These are phyloP conservation scores for Xanthoconium stramineum DNA, from an alignment of 768 basidiomycete species.

Conservation along the genomic window DNA sequence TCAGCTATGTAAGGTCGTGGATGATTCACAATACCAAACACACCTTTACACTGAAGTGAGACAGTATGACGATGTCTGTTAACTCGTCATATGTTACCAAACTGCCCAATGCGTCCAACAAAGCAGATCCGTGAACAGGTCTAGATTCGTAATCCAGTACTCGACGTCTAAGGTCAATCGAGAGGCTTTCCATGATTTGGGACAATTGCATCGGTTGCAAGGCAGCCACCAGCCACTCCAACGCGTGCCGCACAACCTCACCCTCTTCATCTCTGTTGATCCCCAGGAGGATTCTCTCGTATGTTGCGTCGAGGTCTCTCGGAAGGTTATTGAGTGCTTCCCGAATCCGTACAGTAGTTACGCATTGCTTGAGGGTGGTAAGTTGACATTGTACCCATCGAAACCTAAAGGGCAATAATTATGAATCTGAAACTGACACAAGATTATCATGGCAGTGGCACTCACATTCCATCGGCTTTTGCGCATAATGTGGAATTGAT, in stretches of 20 bases:
- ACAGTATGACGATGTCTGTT: slow-evolving; percentile 3
- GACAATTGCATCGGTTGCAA: slow-evolving; percentile 3
- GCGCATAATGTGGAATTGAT: not conserved
- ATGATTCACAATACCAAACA: no score
- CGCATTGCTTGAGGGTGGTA: not conserved
- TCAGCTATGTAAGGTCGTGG: no score
- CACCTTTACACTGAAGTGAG: slow-evolving; percentile 16
- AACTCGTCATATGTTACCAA: slow-evolving; percentile 2
- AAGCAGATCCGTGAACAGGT: slow-evolving; percentile 1
- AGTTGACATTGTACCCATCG: slow-evolving; percentile 19
- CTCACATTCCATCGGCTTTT: slow-evolving; percentile 17
- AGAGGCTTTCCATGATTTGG: slow-evolving; percentile 7
- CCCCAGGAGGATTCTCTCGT: not conserved
- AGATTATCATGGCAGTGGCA: no score
- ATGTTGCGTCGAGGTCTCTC: slow-evolving; percentile 2
- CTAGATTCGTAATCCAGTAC: not conserved
- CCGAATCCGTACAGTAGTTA: not conserved
- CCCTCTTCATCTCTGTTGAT: not conserved
- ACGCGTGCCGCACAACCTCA: not conserved
- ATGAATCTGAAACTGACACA: no score
- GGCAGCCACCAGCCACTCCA: slow-evolving; percentile 13
- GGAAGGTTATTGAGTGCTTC: slow-evolving; percentile 4
- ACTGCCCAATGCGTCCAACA: slow-evolving; percentile 2
- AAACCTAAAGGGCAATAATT: not conserved
- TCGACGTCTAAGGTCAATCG: not conserved